These are phyloP conservation scores for Fagopyrum homotropicum DNA, from an alignment of 148 eudicot genomes.

Conservation along the genomic window DNA sequence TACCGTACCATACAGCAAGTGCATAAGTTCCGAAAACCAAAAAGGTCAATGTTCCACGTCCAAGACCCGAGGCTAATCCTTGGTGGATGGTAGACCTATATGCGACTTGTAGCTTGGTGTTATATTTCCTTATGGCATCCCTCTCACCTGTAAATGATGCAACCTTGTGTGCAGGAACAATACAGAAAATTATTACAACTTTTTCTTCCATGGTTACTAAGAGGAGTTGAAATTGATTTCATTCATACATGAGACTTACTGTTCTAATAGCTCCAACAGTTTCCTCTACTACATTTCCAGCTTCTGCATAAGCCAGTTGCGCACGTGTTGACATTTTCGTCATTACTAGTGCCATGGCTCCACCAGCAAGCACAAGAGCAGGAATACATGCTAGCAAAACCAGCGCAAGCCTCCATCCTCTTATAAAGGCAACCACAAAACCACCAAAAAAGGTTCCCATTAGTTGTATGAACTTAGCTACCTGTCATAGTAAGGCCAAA, in stretches of 20 bases:
- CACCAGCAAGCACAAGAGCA: slow-evolving; percentile 49
- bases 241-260: slow-evolving; percentile 26
- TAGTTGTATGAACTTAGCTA: slow-evolving; percentile 72
- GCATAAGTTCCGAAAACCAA: slow-evolving; percentile 31
- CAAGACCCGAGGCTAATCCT: slow-evolving; percentile 39
- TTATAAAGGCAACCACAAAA: slow-evolving; percentile 53
- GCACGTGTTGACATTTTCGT: slow-evolving; percentile 54
- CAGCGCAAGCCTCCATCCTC: slow-evolving; percentile 79
- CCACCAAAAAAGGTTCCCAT: slow-evolving; percentile 63
- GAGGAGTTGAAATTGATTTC: background rate
- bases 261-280: slow-evolving; percentile 76
- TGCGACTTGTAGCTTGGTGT: slow-evolving; percentile 28
- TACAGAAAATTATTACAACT: background rate
- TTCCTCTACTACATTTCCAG: slow-evolving; percentile 82
- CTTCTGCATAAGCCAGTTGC: slow-evolving; percentile 78
- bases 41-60: slow-evolving; percentile 28
- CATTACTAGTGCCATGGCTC: slow-evolving; percentile 40
- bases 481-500: slow-evolving; percentile 27
- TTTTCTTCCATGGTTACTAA: too few relatives aligned
- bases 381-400: slow-evolving; percentile 59
- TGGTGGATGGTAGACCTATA: slow-evolving; percentile 37
- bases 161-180: slow-evolving; percentile 23
- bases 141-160: slow-evolving; percentile 53
- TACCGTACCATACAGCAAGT: slow-evolving; percentile 48
- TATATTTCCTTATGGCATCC: slow-evolving; percentile 31